A percentile compares a stretch with the other conserved stretches of the same genome.
Evolutionary conservation across 495 filamentous ascomycete genomes (phyloP).

Genomic region (Neurospora sp.): DNA sequence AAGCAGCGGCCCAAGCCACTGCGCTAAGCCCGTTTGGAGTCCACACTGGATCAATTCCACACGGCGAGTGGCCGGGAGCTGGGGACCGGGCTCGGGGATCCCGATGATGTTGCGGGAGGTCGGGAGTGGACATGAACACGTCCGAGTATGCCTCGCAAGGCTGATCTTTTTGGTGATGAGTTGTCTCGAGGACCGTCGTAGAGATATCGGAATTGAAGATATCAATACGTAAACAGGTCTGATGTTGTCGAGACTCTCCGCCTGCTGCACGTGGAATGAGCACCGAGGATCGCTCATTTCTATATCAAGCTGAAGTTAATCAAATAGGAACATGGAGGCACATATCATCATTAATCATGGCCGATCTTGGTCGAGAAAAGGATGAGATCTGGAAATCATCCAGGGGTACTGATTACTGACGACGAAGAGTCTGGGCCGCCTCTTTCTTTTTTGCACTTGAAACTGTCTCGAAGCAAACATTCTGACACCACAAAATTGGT

Average conservation of each 20-base stretch:
- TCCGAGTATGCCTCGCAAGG: neutral
- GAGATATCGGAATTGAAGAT: neutral
- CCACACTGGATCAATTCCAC: neutral
- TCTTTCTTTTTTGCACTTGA: neutral
- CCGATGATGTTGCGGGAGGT: neutral
- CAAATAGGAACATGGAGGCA: neutral
- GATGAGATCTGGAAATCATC: neutral
- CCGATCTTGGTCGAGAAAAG: neutral
- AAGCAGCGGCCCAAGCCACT: neutral
- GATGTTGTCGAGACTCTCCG: neutral
- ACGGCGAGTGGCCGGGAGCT: neutral
- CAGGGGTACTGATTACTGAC: neutral
- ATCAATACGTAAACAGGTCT: neutral
- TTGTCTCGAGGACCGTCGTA: neutral
- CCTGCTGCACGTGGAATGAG: neutral
- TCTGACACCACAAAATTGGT: neutral
- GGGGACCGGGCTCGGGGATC: neutral
- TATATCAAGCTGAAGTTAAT: neutral
- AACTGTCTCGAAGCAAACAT: neutral
- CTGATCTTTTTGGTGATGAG: neutral
- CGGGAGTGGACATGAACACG: neutral
- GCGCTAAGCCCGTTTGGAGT: neutral
- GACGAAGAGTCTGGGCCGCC: neutral
- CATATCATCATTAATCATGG: neutral
- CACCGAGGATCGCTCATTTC: neutral